These are phyloP conservation scores for Cicer cuneatum DNA, from an alignment of 306 rosid genomes.

Conservation along the genomic window DNA sequence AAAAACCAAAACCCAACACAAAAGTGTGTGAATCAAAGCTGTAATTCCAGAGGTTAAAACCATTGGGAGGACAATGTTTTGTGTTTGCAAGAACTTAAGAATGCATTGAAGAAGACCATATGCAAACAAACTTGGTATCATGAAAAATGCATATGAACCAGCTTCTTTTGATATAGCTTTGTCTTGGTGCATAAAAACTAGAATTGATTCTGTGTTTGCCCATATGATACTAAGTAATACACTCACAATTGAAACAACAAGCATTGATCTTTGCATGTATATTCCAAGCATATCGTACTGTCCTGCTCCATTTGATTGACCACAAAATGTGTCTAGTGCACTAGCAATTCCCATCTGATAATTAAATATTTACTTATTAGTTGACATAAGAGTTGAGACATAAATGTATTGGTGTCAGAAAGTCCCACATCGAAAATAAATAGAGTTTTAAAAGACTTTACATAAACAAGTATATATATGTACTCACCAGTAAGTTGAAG, in stretches of 20 bases:
- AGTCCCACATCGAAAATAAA: too few species aligned
- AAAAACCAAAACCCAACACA: slow-evolving; percentile 66
- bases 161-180: slow-evolving; percentile 57
- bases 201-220: slow-evolving; percentile 53
- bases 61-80: slow-evolving; percentile 71
- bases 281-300: slow-evolving; percentile 54
- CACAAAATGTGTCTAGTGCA: slow-evolving; percentile 78
- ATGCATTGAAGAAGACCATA: slow-evolving; percentile 70
- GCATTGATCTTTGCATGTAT: slow-evolving; percentile 67
- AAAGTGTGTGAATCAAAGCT: slow-evolving; percentile 52
- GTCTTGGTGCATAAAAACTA: slow-evolving; percentile 39
- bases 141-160: slow-evolving; percentile 57
- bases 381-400: too few species aligned
- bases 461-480: not conserved
- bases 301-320: slow-evolving; percentile 73
- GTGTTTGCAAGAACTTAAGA: slow-evolving; percentile 66
- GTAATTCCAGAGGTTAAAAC: slow-evolving; percentile 54
- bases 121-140: slow-evolving; percentile 69
- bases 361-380: too few species aligned
- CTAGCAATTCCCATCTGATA: slow-evolving; percentile 69
- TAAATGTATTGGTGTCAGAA: too few species aligned
- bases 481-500: slow-evolving; percentile 41
- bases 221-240: slow-evolving; percentile 58
- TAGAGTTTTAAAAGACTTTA: too few species aligned
- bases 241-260: slow-evolving; percentile 51